phyloP scores from a whole-genome alignment of 352 stramenopile genomes.

The Pythium aquatile region DNA sequence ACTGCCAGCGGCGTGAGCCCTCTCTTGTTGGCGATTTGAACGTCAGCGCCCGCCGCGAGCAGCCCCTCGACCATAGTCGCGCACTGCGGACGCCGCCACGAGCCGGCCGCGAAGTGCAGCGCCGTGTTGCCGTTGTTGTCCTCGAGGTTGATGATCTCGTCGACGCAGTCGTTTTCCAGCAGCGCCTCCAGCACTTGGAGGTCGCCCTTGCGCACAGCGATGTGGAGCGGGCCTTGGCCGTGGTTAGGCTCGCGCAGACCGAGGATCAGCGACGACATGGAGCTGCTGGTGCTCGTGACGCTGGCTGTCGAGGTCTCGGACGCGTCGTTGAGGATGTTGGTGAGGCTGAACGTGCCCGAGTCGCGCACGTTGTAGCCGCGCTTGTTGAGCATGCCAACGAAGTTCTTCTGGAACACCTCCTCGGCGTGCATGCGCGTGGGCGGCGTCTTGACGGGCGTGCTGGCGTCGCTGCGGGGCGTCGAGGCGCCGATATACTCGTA shows the following conservation, averaged over 20 bases:
- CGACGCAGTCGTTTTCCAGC: conserved; percentile 62
- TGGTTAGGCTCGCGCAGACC: conserved; percentile 70
- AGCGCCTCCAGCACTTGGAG: conserved; percentile 68
- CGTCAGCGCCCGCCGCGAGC: conserved; percentile 51
- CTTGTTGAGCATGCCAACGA: conserved; percentile 78
- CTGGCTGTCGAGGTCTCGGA: conserved; percentile 58
- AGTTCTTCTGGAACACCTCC: conserved; percentile 65
- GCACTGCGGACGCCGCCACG: conserved; percentile 50
- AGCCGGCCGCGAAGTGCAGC: conserved; percentile 72
- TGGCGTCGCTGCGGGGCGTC: conserved; percentile 12
- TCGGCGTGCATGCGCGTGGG: conserved; percentile 34
- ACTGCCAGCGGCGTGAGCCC: conserved; percentile 66
- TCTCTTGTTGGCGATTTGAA: conserved; percentile 56
- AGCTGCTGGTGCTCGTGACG: conserved; percentile 55
- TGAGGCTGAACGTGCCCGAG: conserved; percentile 33
- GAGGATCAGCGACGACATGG: conserved; percentile 70
- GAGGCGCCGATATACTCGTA: conserved; percentile 14
- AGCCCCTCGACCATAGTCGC: conserved; percentile 47
- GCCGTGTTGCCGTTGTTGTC: conserved; percentile 83
- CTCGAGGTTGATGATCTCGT: conserved; percentile 64
- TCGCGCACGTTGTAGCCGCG: conserved; percentile 82
- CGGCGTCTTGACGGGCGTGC: conserved; percentile 5
- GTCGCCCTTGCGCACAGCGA: conserved; percentile 74
- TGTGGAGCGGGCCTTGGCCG: conserved; percentile 74
- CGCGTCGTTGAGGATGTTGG: conserved; percentile 31